These are phyloP conservation scores for Aurinia saxatilis DNA, from an alignment of 345 rosid genomes.

Conservation along the genomic window DNA sequence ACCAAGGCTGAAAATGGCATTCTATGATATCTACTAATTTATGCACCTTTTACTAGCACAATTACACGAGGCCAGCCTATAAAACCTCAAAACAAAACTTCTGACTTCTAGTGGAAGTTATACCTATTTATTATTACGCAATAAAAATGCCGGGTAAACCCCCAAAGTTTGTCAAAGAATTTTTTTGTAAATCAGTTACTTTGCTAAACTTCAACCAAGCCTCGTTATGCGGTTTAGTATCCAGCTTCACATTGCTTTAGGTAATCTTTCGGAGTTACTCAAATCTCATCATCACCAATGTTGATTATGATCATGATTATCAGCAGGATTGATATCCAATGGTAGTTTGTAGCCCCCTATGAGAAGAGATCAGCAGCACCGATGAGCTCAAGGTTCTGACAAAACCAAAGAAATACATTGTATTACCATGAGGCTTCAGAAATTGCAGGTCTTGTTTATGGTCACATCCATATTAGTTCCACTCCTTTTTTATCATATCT, in stretches of 20 bases:
- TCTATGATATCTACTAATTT: background rate
- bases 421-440: conserved; percentile 3
- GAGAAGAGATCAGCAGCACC: background rate
- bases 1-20: background rate
- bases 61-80: background rate
- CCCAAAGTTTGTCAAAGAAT: background rate
- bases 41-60: background rate
- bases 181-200: background rate
- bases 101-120: background rate
- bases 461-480: background rate
- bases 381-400: background rate
- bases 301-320: background rate
- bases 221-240: background rate
- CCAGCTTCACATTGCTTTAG: background rate
- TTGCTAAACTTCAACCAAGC: background rate
- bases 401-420: background rate
- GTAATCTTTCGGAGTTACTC: background rate
- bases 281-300: background rate
- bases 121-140: background rate
- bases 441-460: background rate
- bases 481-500: background rate
- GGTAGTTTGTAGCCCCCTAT: background rate
- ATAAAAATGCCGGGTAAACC: background rate
- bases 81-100: background rate
- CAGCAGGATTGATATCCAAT: background rate